Evolutionary conservation across 139 green algal genomes (phyloP), one percentile per base, ranked within the genome.

Genomic region (Klebsormidium nitens): DNA sequence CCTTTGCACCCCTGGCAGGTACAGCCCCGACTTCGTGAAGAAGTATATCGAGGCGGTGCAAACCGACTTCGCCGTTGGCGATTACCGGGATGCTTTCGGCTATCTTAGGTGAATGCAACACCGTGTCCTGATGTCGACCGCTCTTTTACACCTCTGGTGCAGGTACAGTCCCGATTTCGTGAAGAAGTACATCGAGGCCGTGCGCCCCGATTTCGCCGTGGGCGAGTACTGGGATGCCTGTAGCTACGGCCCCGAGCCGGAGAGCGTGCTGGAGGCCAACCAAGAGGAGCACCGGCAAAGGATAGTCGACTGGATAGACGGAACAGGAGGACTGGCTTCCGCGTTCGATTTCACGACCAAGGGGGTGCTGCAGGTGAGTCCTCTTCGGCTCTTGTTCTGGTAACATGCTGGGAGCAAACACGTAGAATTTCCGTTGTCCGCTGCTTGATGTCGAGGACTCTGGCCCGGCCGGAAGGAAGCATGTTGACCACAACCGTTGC

Each of bases 361-460:
- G 77, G 94, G 85, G 34, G 80, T 87, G 31, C 65, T 88, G 76
- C 93, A 97, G n/a, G n/a, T n/a, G n/a, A n/a, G n/a, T n/a, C n/a
- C n/a, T n/a, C n/a, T n/a, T n/a, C n/a, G n/a, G n/a, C n/a, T n/a
- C n/a, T n/a, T n/a, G n/a, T n/a, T n/a, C n/a, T n/a, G n/a, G n/a
- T n/a, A n/a, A n/a, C n/a, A n/a, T n/a, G n/a, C n/a, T n/a, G n/a
- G n/a, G n/a, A n/a, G n/a, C n/a, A n/a, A n/a, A n/a, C n/a, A n/a
- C n/a, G n/a, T n/a, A n/a, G n/a, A n/a, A n/a, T n/a, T n/a, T n/a
- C n/a, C n/a, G n/a, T n/a, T n/a, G n/a, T n/a, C n/a, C n/a, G n/a
- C n/a, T n/a, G n/a, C n/a, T n/a, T n/a, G n/a, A n/a, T n/a, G n/a
- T n/a, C n/a, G n/a, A n/a, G n/a, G n/a, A n/a, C n/a, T n/a, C n/a